Evolutionary conservation across 257 asterid species (phyloP).

Genomic region (Solanum dulcamara): DNA sequence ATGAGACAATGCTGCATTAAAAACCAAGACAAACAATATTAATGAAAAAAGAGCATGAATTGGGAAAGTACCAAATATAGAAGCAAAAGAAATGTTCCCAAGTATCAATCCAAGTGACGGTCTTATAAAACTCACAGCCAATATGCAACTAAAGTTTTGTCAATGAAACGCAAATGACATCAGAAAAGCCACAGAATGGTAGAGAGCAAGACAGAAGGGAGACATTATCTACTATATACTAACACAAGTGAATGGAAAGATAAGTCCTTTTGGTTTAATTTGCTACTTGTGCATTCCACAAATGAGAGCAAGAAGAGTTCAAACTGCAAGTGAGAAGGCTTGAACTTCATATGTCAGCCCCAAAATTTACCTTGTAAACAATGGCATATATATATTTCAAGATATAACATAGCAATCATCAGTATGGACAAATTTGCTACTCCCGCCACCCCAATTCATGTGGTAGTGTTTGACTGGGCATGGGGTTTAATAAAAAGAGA

Average conservation of each 20-base stretch:
- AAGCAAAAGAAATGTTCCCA: background rate
- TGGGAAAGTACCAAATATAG: background rate
- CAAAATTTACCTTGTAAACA: background rate
- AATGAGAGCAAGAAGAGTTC: background rate
- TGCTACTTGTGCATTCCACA: background rate
- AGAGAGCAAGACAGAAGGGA: background rate
- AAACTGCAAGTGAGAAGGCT: background rate
- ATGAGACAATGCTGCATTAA: slow-evolving; percentile 63
- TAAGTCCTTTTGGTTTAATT: background rate
- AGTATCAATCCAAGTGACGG: background rate
- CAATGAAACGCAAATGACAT: background rate
- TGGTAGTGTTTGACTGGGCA: background rate
- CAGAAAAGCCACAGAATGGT: background rate
- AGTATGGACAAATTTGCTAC: background rate
- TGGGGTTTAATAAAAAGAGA: background rate
- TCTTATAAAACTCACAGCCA: background rate
- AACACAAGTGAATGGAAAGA: background rate
- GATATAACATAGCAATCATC: background rate
- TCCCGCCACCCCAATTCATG: background rate
- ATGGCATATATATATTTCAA: background rate
- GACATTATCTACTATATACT: background rate
- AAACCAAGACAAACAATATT: slow-evolving; percentile 27
- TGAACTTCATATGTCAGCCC: background rate
- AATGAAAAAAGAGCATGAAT: background rate
- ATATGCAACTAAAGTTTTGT: background rate